Base-by-base conservation (phyloP, 2,329 filamentous ascomycete genomes). In the Hymenoscyphus repandus region DNA sequence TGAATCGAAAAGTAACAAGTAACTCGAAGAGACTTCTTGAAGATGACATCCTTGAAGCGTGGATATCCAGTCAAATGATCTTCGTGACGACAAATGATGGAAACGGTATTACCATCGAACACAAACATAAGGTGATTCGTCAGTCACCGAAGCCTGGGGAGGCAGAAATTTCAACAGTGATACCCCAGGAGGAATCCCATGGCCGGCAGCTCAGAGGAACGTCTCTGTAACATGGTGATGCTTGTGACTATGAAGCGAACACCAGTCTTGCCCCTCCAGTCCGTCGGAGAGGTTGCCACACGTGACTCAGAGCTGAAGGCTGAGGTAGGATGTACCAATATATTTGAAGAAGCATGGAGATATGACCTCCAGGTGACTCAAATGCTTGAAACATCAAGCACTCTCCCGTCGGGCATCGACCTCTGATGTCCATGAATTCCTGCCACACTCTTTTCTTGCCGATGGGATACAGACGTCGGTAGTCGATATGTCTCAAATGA, bases 401-500 rank as follows among this genome's bases (percentile, higher is more conserved):
- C 13, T 9, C 22, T 32, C 3, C 27, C 27, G 22, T n/a, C 13
- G 40, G 40, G 40, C 18, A 22, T 15, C 40, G 18, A 30, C 40
- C 38, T 10, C 18, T 43, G 13, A n/a, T n/a, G 11, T 18, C 30
- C 20, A 17, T 34, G 18, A 5, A 32, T 20, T 15, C 22, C 22
- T 27, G 22, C 38, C 30, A 20, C 27, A 17, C 38, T 40, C 17
- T 40, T 18, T 17, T 20, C n/a, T 6, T 40, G 13, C 13, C 18
- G 17, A 17, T 40, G 38, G 17, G 38, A 40, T 17, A 20, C 38
- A 40, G 33, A 15, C 27, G 32, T n/a, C 31, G 15, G n/a, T 32
- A 27, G 30, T 30, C 11, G 33, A 30, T 15, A 45, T 50, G 47
- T 45, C 32, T 45, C 47, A 50, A 18, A 40, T 27, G 50, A 52